These are phyloP conservation scores for Moniliophthora roreri DNA, from an alignment of 1,284 basidiomycete species.

Conservation along the genomic window DNA sequence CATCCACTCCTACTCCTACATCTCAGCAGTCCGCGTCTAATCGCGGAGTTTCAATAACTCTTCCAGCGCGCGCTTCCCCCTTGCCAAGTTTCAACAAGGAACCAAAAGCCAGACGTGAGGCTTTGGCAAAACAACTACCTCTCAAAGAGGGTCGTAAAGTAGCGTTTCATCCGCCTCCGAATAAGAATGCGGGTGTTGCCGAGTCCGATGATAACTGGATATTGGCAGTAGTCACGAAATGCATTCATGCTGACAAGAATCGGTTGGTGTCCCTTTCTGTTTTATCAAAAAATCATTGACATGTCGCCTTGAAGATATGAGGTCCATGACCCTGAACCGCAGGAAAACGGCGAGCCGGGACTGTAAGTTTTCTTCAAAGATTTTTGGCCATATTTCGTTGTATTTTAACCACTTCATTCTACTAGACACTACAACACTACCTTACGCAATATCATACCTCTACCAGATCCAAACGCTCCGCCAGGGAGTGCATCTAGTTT, in stretches of 20 bases:
- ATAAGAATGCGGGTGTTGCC: constrained; percentile 42
- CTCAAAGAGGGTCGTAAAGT: constrained; percentile 73
- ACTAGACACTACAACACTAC: constrained; percentile 67
- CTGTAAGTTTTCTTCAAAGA: constrained; percentile 40
- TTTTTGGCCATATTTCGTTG: constrained; percentile 5
- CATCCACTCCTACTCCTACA: constrained; percentile 42
- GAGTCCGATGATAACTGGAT: constrained; percentile 79
- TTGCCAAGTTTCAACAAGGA: constrained; percentile 59
- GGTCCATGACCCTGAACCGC: constrained; percentile 78
- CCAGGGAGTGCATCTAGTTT: constrained; percentile 60
- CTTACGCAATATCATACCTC: constrained; percentile 67
- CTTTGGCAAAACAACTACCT: constrained; percentile 58
- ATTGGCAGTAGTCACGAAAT: constrained; percentile 69
- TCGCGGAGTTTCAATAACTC: constrained; percentile 51
- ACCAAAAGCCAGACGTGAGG: constrained; percentile 62
- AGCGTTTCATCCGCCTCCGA: constrained; percentile 70
- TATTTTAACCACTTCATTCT: not conserved
- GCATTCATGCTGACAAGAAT: constrained; percentile 68
- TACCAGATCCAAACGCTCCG: constrained; percentile 68
- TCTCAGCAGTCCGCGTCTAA: constrained; percentile 36
- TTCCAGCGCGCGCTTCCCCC: constrained; percentile 49
- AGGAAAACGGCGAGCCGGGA: constrained; percentile 73
- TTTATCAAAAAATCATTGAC: constrained; percentile 5
- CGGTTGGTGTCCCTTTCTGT: constrained; percentile 35
- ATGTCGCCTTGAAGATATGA: constrained; percentile 55